Evolutionary conservation across 257 asterid species (phyloP).

Genomic region (Capsicum pubescens): DNA sequence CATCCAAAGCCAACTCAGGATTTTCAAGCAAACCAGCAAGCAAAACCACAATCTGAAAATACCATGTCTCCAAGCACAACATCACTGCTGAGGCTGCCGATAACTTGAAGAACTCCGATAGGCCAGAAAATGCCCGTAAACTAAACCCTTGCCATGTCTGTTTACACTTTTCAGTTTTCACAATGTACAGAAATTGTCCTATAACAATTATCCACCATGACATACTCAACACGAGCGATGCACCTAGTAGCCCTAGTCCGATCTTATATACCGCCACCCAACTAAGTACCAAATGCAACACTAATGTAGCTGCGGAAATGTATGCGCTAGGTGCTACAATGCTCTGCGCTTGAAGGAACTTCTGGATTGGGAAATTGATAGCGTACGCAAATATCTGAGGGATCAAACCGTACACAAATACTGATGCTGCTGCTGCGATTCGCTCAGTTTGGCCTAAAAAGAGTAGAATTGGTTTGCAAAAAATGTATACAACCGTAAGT

Average conservation of each 20-base stretch:
- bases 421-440: conserved; percentile 28
- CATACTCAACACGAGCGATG: conserved; percentile 25
- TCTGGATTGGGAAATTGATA: conserved; percentile 26
- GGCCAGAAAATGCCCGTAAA: conserved; percentile 18
- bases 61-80: conserved; percentile 36
- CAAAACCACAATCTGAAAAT: conserved; percentile 30
- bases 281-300: conserved; percentile 15
- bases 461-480: conserved; percentile 26
- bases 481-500: conserved; percentile 19
- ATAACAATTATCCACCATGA: conserved; percentile 35
- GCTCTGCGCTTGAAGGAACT: conserved; percentile 35
- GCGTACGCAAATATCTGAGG: conserved; percentile 34
- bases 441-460: conserved; percentile 30
- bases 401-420: conserved; percentile 32
- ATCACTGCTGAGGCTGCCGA: conserved; percentile 33
- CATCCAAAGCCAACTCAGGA: conserved; percentile 35
- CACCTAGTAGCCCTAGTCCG: conserved; percentile 28
- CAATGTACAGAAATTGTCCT: conserved; percentile 28
- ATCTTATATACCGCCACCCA: conserved; percentile 29
- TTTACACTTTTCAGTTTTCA: conserved; percentile 28
- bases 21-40: conserved; percentile 36
- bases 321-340: conserved; percentile 33
- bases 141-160: conserved; percentile 33
- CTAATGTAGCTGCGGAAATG: conserved; percentile 3
- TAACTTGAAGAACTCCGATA: conserved; percentile 24